Evolutionary conservation across 2,329 filamentous ascomycete genomes (phyloP), one percentile per base, ranked within the genome.

Genomic region (Colletotrichum nymphaeae): DNA sequence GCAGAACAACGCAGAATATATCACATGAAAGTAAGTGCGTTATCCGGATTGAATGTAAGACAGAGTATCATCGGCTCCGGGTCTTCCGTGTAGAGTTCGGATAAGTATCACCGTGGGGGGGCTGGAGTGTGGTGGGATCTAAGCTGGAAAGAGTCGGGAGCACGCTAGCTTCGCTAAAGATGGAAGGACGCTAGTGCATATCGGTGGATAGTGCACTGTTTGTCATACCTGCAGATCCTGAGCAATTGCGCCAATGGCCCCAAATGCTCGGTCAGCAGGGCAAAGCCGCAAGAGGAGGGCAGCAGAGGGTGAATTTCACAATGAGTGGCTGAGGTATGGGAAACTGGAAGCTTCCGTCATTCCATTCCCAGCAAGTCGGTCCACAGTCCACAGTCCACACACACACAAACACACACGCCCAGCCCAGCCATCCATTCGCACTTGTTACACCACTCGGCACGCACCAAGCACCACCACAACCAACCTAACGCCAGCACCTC

Each of bases 311-410:
- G 28, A 35, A 32, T 35, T 26, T 42, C n/a, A 60, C 37, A 67
- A 32, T 14, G 16, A 42, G 35, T n/a, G 32, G 30, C 11, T 4
- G 12, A 32, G 32, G 11, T 12, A 72, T 60, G 32, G 55, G 66
- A 32, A 69, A 74, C 71, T 66, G 67, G 59, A 72, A 72, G 68
- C 71, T 73, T 72, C 68, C 67, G 65, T 67, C 64, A 74, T 70
- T 70, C 72, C 67, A 49, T 49, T 49, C 42, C 42, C 16, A 62
- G 55, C 26, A 19, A 19, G 19, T 53, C 35, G 65, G 57, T 14
- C 30, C 42, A 26, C 37, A 19, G 30, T 3, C 30, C 55, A 30
- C 28, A 24, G 24, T 37, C 35, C 56, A 24, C 8, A 11, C 30
- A 4, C 28, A 8, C 26, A 19, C 55, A 32, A 24, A 24, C 49